These are phyloP conservation scores for Castanopsis chinensis DNA, from an alignment of 306 rosid genomes.

Conservation along the genomic window DNA sequence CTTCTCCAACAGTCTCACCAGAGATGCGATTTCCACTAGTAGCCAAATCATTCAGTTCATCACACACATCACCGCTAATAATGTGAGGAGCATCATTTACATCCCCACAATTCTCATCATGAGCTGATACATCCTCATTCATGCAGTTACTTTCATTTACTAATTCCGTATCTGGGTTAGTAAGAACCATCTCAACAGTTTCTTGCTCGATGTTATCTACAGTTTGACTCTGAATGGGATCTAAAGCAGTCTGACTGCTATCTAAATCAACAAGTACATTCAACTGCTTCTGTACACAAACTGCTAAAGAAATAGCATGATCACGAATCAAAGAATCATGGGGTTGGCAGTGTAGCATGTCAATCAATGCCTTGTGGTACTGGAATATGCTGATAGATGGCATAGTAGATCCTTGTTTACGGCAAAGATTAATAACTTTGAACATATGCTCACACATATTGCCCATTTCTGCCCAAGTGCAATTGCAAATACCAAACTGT, in stretches of 20 bases:
- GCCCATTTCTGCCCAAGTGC: conserved; percentile 77
- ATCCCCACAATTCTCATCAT: conserved; percentile 30
- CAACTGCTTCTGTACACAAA: conserved; percentile 70
- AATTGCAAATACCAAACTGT: conserved; percentile 66
- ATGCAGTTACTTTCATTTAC: conserved; percentile 11
- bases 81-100: conserved; percentile 22
- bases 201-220: conserved; percentile 22
- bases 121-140: conserved; percentile 15
- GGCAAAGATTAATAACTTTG: conserved; percentile 55
- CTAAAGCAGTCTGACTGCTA: conserved; percentile 23
- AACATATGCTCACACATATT: conserved; percentile 80
- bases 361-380: conserved; percentile 58
- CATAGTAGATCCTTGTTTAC: conserved; percentile 35
- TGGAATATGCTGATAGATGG: conserved; percentile 70
- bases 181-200: conserved; percentile 15
- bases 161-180: conserved; percentile 11
- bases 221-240: conserved; percentile 26
- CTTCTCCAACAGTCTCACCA: conserved; percentile 37
- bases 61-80: conserved; percentile 3
- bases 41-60: conserved; percentile 21
- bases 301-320: conserved; percentile 78
- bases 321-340: conserved; percentile 79
- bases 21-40: conserved; percentile 19
- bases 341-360: conserved; percentile 70
- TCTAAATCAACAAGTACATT: conserved; percentile 40